Evolutionary conservation across 2,329 filamentous ascomycete genomes (phyloP), one percentile per base, ranked within the genome.

Genomic region (Aspergillus udagawae): DNA sequence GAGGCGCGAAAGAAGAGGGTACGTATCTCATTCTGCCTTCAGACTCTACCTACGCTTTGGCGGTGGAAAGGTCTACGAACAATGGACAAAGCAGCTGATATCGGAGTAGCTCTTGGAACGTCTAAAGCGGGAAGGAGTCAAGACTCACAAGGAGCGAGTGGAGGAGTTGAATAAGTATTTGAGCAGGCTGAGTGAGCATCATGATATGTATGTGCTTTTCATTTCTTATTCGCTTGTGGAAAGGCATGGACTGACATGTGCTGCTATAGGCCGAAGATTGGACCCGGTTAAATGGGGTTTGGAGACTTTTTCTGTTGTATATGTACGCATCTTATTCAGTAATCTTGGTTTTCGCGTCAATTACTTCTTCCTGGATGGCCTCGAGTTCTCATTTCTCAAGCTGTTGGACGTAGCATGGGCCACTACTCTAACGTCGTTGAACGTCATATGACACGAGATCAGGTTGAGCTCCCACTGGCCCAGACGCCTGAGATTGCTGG

Each of bases 131-230:
- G 92, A 97, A 72, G 88, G 95, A 17, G 85, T 93, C 64, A 97
- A 97, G 81, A 96, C 92, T 29, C 94, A 99, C 75, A 97, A 97
- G 73, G 90, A 99, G 79, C 86, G 91, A 10, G 93, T 99, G 47
- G 92, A 97, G 74, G 92, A 97, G 73, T 79, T 97, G 66, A 99
- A 99, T 73, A 91, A 90, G 62, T 97, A 97, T 73, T 79, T 99
- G 38, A 94, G 91, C 63, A 89, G 87, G 63, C 77, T 99, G 69
- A 96, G 91, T 76, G 94, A 99, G 77, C 94, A 99, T 77, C 93
- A 99, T 75, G 94, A 99, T 73, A 99, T 99, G 92, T 82, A 75
- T 65, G 79, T 74, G 29, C 52, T 49, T 52, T 29, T 52, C 7
- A 38, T 45, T 32, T 55, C 38, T 10, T 52, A 20, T 38, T n/a